These are phyloP conservation scores for Lachnum nothofagi DNA, from an alignment of 2,329 filamentous ascomycete species.

Conservation along the genomic window DNA sequence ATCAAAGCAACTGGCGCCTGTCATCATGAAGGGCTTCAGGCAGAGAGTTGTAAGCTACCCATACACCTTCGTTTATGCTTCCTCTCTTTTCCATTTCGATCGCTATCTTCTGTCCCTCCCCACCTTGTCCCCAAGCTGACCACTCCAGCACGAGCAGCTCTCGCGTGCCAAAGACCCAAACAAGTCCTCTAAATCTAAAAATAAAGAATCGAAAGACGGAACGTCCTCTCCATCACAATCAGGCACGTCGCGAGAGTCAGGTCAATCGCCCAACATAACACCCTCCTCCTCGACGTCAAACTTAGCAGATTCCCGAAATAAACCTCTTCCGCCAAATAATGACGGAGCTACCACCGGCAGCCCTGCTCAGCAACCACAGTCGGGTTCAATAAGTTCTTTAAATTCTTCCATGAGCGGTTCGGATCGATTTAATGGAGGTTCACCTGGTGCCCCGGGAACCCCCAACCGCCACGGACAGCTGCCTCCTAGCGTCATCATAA, in stretches of 20 bases:
- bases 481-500: conserved; percentile 87
- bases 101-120: neutral
- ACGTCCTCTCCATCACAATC: conserved; percentile 67
- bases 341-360: conserved; percentile 24
- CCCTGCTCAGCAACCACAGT: conserved; percentile 29
- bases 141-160: conserved; percentile 69
- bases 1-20: conserved; percentile 2
- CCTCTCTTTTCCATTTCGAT: conserved; percentile 1
- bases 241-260: conserved; percentile 45
- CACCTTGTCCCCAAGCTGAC: conserved; percentile 38
- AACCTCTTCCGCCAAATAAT: conserved; percentile 62
- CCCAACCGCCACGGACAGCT: conserved; percentile 60
- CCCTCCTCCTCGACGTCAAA: conserved; percentile 87
- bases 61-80: conserved; percentile 1
- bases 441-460: conserved; percentile 48
- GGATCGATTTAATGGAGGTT: conserved; percentile 41
- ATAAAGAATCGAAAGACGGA: conserved; percentile 68
- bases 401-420: conserved; percentile 31
- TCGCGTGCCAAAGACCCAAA: conserved; percentile 79
- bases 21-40: conserved; percentile 92
- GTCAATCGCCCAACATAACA: conserved; percentile 62
- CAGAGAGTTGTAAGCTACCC: conserved; percentile 79
- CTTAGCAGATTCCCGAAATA: conserved; percentile 79
- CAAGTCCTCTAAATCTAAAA: conserved; percentile 72
- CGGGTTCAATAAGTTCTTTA: conserved; percentile 29